These are phyloP conservation scores for Cryptococcus wingfieldii DNA, from an alignment of 1,284 basidiomycete species.

Conservation along the genomic window DNA sequence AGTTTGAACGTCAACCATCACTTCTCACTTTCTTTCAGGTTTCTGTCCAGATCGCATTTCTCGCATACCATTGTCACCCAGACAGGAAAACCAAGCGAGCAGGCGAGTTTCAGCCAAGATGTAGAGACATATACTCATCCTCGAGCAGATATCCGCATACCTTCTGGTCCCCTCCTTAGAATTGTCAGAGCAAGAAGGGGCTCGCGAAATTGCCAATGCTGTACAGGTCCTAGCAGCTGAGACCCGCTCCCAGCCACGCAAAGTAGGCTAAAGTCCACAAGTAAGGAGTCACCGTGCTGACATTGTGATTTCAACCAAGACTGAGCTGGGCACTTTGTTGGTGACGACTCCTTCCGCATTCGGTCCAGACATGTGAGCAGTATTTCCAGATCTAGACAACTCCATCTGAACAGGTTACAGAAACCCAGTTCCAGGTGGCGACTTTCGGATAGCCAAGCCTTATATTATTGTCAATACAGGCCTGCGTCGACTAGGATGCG, in stretches of 20 bases:
- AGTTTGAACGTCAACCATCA: too few species aligned
- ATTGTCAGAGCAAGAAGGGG: slow-evolving; percentile 22
- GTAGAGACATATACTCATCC: not conserved
- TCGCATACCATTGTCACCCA: slow-evolving; percentile 40
- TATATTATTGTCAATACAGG: slow-evolving; percentile 44
- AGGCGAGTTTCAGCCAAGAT: slow-evolving; percentile 16
- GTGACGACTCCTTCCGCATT: slow-evolving; percentile 36
- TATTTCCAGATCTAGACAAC: not conserved
- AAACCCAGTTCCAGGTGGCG: slow-evolving; percentile 35
- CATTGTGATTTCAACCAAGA: slow-evolving; percentile 13
- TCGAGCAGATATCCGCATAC: slow-evolving; percentile 38
- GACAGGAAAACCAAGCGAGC: slow-evolving; percentile 43
- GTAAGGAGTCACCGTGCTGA: not conserved
- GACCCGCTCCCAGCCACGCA: slow-evolving; percentile 22
- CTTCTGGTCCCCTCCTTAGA: slow-evolving; percentile 28
- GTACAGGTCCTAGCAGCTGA: slow-evolving; percentile 28
- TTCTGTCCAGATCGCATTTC: slow-evolving; percentile 40
- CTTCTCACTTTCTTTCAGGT: slow-evolving; percentile 20
- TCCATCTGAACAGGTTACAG: slow-evolving; percentile 3
- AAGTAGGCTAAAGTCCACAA: slow-evolving; percentile 8
- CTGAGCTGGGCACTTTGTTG: slow-evolving; percentile 37
- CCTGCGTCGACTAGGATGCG: slow-evolving; percentile 42
- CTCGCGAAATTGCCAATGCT: slow-evolving; percentile 27
- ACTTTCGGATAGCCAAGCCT: slow-evolving; percentile 39
- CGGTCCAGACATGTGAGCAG: slow-evolving; percentile 42